Evolutionary conservation across 805 yeast species (phyloP).

Genomic region (Lipomyces japonicus): DNA sequence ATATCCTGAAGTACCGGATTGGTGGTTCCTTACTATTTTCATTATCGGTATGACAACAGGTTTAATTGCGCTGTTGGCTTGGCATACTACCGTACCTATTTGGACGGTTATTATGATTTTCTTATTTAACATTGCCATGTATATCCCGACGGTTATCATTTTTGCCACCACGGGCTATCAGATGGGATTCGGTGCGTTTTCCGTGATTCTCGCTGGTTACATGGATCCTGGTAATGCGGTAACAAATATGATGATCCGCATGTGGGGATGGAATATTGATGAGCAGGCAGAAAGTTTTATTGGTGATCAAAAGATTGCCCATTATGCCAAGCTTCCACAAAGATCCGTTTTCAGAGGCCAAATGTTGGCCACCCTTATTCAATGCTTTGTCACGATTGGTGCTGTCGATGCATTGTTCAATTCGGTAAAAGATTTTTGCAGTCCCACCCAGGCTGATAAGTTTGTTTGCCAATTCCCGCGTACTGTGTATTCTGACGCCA

Average conservation of each 20-base stretch:
- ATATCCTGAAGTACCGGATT: constrained; percentile 45
- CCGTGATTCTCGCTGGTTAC: constrained; percentile 25
- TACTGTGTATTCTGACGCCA: constrained; percentile 16
- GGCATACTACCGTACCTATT: constrained; percentile 40
- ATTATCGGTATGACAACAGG: constrained; percentile 45
- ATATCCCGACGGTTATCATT: constrained; percentile 33
- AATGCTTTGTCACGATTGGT: constrained; percentile 12
- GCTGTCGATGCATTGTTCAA: constrained; percentile 15
- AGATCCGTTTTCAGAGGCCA: constrained; percentile 43
- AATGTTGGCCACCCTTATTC: constrained; percentile 15
- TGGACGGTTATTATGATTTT: constrained; percentile 35
- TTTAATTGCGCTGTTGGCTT: constrained; percentile 36
- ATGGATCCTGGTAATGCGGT: constrained; percentile 48
- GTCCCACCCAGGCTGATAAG: constrained; percentile 11
- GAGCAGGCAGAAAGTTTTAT: constrained; percentile 62
- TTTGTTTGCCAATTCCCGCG: constrained; percentile 14
- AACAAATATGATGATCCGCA: constrained; percentile 51
- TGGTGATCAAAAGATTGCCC: constrained; percentile 54
- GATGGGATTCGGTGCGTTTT: constrained; percentile 38
- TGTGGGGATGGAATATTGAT: constrained; percentile 55
- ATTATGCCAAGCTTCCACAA: constrained; percentile 46
- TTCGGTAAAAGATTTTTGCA: constrained; percentile 10
- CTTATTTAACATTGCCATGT: constrained; percentile 34
- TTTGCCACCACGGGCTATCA: constrained; percentile 42
- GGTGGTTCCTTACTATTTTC: constrained; percentile 47